Conservation (phyloP, 164 flowering plant species). For the Dillenia turbinata region DNA sequence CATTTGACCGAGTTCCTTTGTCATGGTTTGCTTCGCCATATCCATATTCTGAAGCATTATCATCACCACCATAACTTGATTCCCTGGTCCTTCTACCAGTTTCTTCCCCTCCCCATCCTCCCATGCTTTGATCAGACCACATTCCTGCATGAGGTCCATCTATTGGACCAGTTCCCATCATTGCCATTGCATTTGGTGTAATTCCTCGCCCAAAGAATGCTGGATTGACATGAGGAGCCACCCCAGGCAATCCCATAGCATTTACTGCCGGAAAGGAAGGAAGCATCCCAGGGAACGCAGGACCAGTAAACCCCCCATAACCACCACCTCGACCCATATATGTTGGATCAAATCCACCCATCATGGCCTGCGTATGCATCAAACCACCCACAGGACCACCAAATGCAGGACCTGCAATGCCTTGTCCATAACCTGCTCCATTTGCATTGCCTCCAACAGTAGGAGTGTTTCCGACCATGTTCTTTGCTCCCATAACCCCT, state of each 20-base stretch:
- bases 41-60: conserved; percentile 63
- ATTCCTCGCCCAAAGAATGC: conserved; percentile 73
- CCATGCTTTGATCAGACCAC: conserved; percentile 66
- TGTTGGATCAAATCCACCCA: conserved; percentile 69
- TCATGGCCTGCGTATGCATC: conserved; percentile 74
- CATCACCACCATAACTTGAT: conserved; percentile 70
- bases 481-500: conserved; percentile 38
- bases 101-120: conserved; percentile 61
- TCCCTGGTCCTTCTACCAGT: conserved; percentile 51
- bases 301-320: conserved; percentile 64
- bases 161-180: conserved; percentile 63
- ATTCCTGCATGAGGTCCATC: conserved; percentile 59
- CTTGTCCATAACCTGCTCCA: conserved; percentile 51
- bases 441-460: conserved; percentile 36
- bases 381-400: conserved; percentile 60
- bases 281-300: conserved; percentile 65
- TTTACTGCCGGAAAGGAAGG: conserved; percentile 63
- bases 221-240: conserved; percentile 79
- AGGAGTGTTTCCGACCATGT: conserved; percentile 31
- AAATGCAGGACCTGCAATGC: conserved; percentile 55
- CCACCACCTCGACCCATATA: conserved; percentile 69
- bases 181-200: conserved; percentile 61
- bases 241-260: conserved; percentile 57
- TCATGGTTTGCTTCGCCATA: conserved; percentile 59
- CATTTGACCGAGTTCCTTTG: conserved; percentile 48